Conservation (phyloP, 2,329 filamentous ascomycete genomes). For the Fusarium fujikuroi region DNA sequence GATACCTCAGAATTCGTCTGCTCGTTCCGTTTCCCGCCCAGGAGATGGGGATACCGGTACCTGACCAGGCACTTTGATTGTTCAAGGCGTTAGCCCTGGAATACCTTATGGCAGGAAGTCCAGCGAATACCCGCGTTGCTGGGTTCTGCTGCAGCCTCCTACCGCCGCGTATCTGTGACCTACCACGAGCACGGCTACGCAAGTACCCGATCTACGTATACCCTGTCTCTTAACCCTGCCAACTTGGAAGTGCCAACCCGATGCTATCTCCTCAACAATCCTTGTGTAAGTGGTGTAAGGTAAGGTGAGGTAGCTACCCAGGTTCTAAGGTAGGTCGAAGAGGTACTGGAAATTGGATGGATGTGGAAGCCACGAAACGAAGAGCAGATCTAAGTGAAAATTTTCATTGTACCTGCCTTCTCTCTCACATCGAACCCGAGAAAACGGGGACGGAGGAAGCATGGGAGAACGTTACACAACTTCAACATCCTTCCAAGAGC, state of each 20-base stretch:
- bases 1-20: slow-evolving; percentile 1
- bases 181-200: slow-evolving; percentile 17
- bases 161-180: slow-evolving; percentile 24
- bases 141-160: slow-evolving; percentile 5
- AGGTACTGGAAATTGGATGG: background rate
- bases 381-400: slow-evolving; percentile 3
- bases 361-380: background rate
- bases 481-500: slow-evolving; percentile 4
- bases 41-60: background rate
- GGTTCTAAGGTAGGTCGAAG: slow-evolving; percentile 1
- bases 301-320: background rate
- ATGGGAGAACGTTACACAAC: background rate
- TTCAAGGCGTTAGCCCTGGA: background rate
- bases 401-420: background rate
- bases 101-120: background rate
- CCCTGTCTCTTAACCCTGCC: background rate
- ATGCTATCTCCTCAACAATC: slow-evolving; percentile 8
- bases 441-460: background rate
- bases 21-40: background rate
- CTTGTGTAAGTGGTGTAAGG: slow-evolving; percentile 13
- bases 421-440: background rate
- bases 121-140: slow-evolving; percentile 16
- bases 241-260: background rate
- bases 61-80: background rate
- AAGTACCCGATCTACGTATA: slow-evolving; percentile 20